Conservation (phyloP, 2,329 filamentous ascomycete genomes). For the Colletotrichum sp. region DNA sequence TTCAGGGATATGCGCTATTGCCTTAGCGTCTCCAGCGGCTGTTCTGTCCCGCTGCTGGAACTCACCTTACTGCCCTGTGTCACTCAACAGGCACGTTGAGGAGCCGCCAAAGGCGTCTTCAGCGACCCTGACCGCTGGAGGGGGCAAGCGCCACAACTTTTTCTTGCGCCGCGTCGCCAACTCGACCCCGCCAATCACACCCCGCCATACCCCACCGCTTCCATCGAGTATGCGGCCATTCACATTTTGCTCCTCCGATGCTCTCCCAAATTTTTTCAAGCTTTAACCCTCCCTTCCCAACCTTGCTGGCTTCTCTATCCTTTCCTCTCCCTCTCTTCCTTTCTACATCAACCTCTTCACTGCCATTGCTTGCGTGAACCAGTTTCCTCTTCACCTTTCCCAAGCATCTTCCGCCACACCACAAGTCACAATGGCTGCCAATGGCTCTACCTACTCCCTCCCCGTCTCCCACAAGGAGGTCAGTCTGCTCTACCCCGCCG, state of each 20-base stretch:
- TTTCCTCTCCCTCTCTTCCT: neutral
- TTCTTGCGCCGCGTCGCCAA: neutral
- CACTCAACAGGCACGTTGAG: neutral
- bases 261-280: slow-evolving; percentile 9
- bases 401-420: neutral
- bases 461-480: slow-evolving; percentile 61
- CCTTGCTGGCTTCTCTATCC: neutral
- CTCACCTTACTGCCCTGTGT: neutral
- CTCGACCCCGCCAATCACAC: slow-evolving; percentile 22
- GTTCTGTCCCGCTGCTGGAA: neutral
- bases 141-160: neutral
- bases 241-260: slow-evolving; percentile 20
- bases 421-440: slow-evolving; percentile 42
- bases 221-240: slow-evolving; percentile 12
- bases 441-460: slow-evolving; percentile 55
- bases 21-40: neutral
- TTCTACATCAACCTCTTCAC: slow-evolving; percentile 12
- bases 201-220: slow-evolving; percentile 22
- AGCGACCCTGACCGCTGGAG: neutral
- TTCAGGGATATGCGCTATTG: neutral
- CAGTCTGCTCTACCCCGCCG: slow-evolving; percentile 26
- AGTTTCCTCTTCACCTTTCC: neutral
- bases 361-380: slow-evolving; percentile 17
- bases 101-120: neutral
- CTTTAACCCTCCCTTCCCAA: slow-evolving; percentile 18